Conservation (phyloP, 179 eudicot genomes). For the Vitellaria paradoxa region DNA sequence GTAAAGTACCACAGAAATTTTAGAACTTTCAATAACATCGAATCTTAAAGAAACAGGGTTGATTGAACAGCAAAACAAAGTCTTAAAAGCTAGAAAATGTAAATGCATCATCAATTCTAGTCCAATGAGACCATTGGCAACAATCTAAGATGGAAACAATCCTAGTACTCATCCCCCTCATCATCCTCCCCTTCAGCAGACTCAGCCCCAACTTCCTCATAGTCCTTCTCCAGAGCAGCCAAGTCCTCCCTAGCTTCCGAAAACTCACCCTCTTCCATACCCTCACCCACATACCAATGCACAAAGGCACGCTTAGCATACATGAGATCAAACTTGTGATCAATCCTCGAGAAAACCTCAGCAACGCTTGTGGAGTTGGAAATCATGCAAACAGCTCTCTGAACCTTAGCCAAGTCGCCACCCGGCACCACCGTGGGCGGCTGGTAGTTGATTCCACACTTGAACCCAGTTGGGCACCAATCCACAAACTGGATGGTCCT, state of each 20-base stretch:
- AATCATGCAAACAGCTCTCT: slow-evolving; percentile 75
- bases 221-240: slow-evolving; percentile 72
- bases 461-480: slow-evolving; percentile 81
- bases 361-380: slow-evolving; percentile 76
- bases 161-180: slow-evolving; percentile 50
- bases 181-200: slow-evolving; percentile 69
- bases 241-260: slow-evolving; percentile 70
- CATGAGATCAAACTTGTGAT: slow-evolving; percentile 75
- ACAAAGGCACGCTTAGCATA: slow-evolving; percentile 79
- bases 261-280: slow-evolving; percentile 85
- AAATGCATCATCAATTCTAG: background rate
- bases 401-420: slow-evolving; percentile 74
- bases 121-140: slow-evolving; percentile 33
- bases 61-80: background rate
- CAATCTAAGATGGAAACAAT: background rate
- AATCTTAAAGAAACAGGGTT: too few relatives aligned
- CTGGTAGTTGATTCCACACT: slow-evolving; percentile 76
- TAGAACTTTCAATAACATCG: too few relatives aligned
- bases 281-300: slow-evolving; percentile 88
- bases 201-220: slow-evolving; percentile 80
- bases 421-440: slow-evolving; percentile 77
- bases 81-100: background rate
- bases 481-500: slow-evolving; percentile 77
- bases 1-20: too few relatives aligned
- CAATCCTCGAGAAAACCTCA: slow-evolving; percentile 73